Evolutionary conservation across 208 protist genomes (phyloP), one percentile per base, ranked within the genome.

Genomic region (Leishmania amazonensis): DNA sequence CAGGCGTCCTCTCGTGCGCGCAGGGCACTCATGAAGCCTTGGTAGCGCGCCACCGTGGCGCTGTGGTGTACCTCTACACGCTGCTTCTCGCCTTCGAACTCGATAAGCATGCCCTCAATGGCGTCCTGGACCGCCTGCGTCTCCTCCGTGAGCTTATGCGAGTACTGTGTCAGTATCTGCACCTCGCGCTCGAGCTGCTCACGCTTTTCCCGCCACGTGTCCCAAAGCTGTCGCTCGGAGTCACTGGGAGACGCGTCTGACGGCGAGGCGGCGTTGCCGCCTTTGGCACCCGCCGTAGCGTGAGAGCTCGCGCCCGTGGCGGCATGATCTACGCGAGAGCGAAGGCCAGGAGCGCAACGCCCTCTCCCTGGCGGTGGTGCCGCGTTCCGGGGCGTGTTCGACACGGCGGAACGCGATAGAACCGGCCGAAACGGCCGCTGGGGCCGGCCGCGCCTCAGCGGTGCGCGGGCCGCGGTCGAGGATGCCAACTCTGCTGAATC

Each of bases 1-100:
- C 87, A 91, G 9, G 65, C 79, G 9, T 89, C 81, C 80, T 94
- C 87, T 11, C 88, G 85, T 21, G n/a, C 72, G 31, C 75, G 81
- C 58, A 88, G 71, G 15, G 64, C 42, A 49, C 6, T 15, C 82
- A 88, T 83, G 19, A 85, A 35, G 35, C 42, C 45, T 8, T 81
- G 47, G 45, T 79, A 81, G 49, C 60, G 76, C 31, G 75, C 82
- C 17, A 90, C 73, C 2, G 80, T 79, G 28, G 75, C 67, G 21
- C 87, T 28, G 68, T 91, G 88, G 31, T 60, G 42, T 2, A 45
- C 60, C 31, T 75, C 83, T 13, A 77, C 76, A 0, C 62, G 21
- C 7, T 73, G 65, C 79, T 71, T 87, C n/a, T 77, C 84, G 28
- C 81, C 73, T 17, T 87, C 74, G 40, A 91, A 81, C 51, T 81